Percentiles rank a stretch among this genome's conserved stretches.
These are phyloP conservation scores for Calocera viscosa DNA, from an alignment of 768 basidiomycete species.

Conservation along the genomic window DNA sequence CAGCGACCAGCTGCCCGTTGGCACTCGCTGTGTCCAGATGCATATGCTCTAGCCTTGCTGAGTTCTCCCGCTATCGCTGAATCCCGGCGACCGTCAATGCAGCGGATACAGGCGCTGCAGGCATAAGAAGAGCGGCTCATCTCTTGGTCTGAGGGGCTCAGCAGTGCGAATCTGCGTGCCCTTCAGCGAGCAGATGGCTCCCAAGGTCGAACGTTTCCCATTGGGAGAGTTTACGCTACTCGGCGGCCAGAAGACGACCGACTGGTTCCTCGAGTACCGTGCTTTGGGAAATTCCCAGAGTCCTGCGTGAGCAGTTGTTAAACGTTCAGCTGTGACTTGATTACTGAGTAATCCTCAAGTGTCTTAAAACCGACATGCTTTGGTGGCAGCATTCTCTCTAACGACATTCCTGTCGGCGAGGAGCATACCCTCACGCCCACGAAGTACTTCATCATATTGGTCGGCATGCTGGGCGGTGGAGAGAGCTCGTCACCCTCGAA, in stretches of 20 bases:
- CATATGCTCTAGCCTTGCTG: neutral
- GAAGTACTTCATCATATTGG: constrained; percentile 8
- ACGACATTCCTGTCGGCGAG: neutral
- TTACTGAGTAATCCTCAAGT: neutral
- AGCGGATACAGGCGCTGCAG: neutral
- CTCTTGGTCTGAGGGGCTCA: neutral
- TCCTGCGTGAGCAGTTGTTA: neutral
- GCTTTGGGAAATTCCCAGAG: neutral
- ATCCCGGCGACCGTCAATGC: neutral
- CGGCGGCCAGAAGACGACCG: neutral
- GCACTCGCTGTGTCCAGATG: neutral
- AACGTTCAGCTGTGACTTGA: neutral
- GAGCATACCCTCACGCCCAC: constrained; percentile 5
- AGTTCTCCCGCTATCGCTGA: constrained; percentile 1
- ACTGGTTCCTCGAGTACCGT: constrained; percentile 3
- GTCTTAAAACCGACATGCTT: constrained; percentile 9
- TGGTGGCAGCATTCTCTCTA: neutral
- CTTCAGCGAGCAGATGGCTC: neutral
- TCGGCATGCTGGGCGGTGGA: constrained; percentile 5
- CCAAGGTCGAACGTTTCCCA: neutral
- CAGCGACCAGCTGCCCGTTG: neutral
- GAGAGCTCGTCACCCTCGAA: constrained; percentile 9
- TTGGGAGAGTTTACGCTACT: constrained; percentile 8
- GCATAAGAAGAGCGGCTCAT: neutral
- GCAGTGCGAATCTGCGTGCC: neutral